Evolutionary conservation across 1,139 yeast genomes (phyloP), one percentile per base, ranked within the genome.

Genomic region (Insectozyma bohioensis): DNA sequence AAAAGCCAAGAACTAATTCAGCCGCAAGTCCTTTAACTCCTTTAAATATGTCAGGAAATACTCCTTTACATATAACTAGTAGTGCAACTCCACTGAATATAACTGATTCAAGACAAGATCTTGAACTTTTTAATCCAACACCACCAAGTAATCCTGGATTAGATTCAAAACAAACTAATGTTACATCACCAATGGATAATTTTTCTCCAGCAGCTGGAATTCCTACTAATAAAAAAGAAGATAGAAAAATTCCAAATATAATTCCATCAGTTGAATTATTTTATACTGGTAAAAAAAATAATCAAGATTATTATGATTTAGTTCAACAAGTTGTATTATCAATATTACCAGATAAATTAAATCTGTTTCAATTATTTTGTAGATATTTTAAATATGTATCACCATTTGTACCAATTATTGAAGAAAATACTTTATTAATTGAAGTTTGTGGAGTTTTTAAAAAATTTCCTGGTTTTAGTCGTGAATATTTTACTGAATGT

Each of bases 311-410:
- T 44, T 66, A 56, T 41, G 37, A 43, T 7, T 36, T 59, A n/a
- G 63, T 63, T 1, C 63, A 57, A 38, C 43, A 49, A 13, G 56
- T 58, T 3, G 48, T 63, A 2, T 29, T 63, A 11, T 46, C 51
- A 26, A 48, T 65, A 1, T 47, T 69, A 12, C 75, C 75, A 0
- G 43, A 47, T 23, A 57, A 58, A 28, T 41, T 46, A 8, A 58
- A 49, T 28, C 37, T 57, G 26, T 49, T 55, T 24, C 48, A 61
- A 36, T 48, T 67, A n/a, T 54, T 63, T 33, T 51, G 56, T 33
- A 52, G 66, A 13, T 68, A 52, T 41, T 67, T 66, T 51, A 63
- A 62, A 38, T 67, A 58, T 48, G 71, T 65, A 11, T 52, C 54
- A 30, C 72, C 72, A 3, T 65, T 68, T 33, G 49, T 66, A 9